A percentile compares a stretch with the other conserved stretches of the same genome.
phyloP scores from a whole-genome alignment of 208 protist species.

The Trypanosoma avium region DNA sequence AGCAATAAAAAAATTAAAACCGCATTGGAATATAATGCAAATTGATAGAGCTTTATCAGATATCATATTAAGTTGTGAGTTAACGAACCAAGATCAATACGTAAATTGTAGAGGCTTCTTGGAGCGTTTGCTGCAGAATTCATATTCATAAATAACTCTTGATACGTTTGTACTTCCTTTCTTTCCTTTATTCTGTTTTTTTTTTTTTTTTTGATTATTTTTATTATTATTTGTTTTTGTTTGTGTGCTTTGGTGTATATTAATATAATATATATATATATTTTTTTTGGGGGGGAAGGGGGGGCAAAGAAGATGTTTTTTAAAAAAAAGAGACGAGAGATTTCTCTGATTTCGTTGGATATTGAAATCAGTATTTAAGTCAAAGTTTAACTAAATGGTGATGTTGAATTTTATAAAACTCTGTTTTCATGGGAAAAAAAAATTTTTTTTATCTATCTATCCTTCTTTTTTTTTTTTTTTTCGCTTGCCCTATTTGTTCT shows the following conservation, averaged over 20 bases:
- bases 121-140: neutral
- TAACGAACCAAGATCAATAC: neutral
- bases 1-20: neutral
- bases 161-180: neutral
- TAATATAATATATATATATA: neutral
- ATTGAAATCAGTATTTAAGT: neutral
- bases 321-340: neutral
- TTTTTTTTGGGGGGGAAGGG: constrained; percentile 18
- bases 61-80: constrained; percentile 3
- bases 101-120: constrained; percentile 8
- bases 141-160: neutral
- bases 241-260: too few species aligned
- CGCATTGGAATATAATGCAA: neutral
- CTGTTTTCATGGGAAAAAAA: too few species aligned
- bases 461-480: too few species aligned
- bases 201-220: neutral
- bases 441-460: too few species aligned
- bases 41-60: constrained; percentile 2
- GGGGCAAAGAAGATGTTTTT: neutral
- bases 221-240: constrained; percentile 2
- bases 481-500: too few species aligned
- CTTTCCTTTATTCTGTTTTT: neutral
- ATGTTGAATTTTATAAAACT: too few species aligned
- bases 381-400: too few species aligned
- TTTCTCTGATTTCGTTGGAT: neutral